Evolutionary conservation across 2,329 filamentous ascomycete species (phyloP), one percentile per base, ranked within the genome.

Genomic region (Claviceps capensis): DNA sequence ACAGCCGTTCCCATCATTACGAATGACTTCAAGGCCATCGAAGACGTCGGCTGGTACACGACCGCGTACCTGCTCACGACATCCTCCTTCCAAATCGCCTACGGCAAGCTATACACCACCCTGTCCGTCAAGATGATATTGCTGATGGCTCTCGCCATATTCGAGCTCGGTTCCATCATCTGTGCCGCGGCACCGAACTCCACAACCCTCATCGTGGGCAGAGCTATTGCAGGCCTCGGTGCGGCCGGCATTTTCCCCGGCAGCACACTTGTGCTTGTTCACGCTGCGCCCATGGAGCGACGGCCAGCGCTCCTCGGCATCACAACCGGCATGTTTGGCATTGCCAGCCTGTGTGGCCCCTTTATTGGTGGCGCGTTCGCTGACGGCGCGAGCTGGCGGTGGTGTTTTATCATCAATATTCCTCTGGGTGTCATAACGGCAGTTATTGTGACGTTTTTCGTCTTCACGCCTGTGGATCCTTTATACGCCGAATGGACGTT

Each of bases 141-240:
- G 52, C 58, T 80, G 13, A 51, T 57, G 4, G 71, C 67, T 49
- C 69, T 79, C 16, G 51, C 72, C 14, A 54, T 78, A 37, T 80
- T 79, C 40, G 76, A 79, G 59, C 60, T 74, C 46, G 78, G 78
- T 2, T 79, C 76, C 9, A 66, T 69, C 14, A 64, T 78, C 38
- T 81, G 78, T 53, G 78, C 43, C 22, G 42, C 46, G 69, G 52
- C 52, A 30, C 66, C 66, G 44, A 65, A 66, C 51, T 70, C 68
- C 26, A 64, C 61, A 17, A 59, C 69, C 22, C 67, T 73, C 8
- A 69, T 75, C 40, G 66, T 70, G 57, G 73, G 73, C 52, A 70
- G 72, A 48, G 72, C 72, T 44, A 69, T 74, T n/a, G 65, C 68
- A 9, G 67, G 66, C 40, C 62, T 73, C 34, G 63, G 66, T 2